Evolutionary conservation across 495 filamentous ascomycete species (phyloP), one percentile per base, ranked within the genome.

Genomic region (Penicillium riverlandense): DNA sequence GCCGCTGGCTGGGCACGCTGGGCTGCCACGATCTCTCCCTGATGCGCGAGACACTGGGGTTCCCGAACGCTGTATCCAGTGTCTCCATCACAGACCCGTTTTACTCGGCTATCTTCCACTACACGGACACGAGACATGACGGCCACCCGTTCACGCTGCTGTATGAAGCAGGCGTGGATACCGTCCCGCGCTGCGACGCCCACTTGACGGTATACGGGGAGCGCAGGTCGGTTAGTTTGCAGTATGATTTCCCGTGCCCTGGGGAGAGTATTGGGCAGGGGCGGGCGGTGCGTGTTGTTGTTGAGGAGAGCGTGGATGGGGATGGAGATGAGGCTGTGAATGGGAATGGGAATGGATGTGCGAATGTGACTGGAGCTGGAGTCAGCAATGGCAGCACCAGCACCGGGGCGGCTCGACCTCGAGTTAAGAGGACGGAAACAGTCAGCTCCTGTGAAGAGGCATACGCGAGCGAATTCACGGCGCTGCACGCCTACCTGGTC

Each of bases 151-250:
- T 78, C 40, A 63, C 72, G 1, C 59, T 76, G 8, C 61, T 67
- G n/a, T 83, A 78, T 43, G 78, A 82, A 49, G 69, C 63, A 1
- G 77, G 79, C 2, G 65, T 78, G 29, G 67, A 80, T 44, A 50
- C 54, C 4, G 68, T 83, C 2, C 74, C 78, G 6, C 45, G 67
- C 0, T 79, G 78, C 41, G 79, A 83, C 50, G 72, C 79, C 0
- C 75, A 78, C 53, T 40, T 83, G 2, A 71, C 68, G 8, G 60
- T 82, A 1, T 80, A 78, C 46, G 67, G 68, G 3, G 51, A 63
- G 35, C 55, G 55, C 4, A 82, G 80, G 62, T 66, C 64, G 0
- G 39, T 70, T 7, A 63, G 47, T 11, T 52, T 82, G 3, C 38
- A 68, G 31, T 81, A 77, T 50, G 66, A 79, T 30, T 71, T 76